These are phyloP conservation scores for Eucalyptus camaldulensis DNA, from an alignment of 345 rosid species.

Conservation along the genomic window DNA sequence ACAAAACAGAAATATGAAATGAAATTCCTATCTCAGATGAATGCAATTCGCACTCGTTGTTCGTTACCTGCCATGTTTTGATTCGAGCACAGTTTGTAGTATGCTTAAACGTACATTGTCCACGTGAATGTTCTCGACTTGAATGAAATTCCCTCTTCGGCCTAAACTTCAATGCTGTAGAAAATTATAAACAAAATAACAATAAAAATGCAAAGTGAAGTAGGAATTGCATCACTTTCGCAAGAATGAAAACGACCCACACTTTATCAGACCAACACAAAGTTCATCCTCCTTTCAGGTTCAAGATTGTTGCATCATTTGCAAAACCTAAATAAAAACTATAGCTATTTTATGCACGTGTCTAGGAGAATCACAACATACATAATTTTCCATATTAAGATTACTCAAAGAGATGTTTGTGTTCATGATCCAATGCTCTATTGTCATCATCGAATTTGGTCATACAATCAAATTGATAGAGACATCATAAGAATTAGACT, in stretches of 20 bases:
- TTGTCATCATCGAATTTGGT: neutral
- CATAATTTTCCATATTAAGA: neutral
- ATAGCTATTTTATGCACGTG: neutral
- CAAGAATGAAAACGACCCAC: neutral
- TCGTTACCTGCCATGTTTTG: slow-evolving; percentile 28
- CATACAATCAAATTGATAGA: neutral
- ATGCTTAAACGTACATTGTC: neutral
- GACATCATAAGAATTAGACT: neutral
- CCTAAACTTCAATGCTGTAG: slow-evolving; percentile 27
- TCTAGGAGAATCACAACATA: neutral
- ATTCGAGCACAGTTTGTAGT: slow-evolving; percentile 26
- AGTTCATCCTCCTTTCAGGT: neutral
- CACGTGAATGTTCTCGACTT: slow-evolving; percentile 14
- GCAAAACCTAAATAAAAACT: neutral
- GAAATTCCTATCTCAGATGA: neutral
- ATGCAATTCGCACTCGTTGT: neutral
- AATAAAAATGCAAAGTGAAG: neutral
- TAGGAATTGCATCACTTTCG: neutral
- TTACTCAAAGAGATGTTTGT: neutral
- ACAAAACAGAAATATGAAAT: neutral
- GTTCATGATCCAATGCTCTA: neutral
- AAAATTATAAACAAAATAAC: neutral
- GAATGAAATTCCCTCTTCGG: slow-evolving; percentile 8
- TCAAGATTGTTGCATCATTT: neutral
- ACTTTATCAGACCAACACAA: neutral